phyloP scores from a whole-genome alignment of 192 early-diverging fungal species.

The Lunasporangiospora selenospora region DNA sequence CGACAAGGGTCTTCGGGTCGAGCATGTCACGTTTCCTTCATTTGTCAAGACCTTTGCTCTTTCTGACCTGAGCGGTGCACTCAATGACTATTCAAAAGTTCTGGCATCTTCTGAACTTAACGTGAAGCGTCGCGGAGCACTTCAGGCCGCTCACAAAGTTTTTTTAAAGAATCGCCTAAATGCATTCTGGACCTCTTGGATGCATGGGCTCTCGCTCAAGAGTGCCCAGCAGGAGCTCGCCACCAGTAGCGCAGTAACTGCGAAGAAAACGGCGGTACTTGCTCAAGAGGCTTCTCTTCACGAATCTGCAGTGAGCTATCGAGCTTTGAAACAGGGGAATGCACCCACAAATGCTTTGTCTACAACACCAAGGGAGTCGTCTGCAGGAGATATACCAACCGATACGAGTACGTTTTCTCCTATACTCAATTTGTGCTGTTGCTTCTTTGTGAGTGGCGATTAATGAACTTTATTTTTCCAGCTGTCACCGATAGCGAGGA shows the following conservation, averaged over 20 bases:
- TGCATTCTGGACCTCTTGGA: constrained; percentile 10
- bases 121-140: too few relatives aligned
- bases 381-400: not conserved
- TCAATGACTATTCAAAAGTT: constrained; percentile 5
- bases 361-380: too few relatives aligned
- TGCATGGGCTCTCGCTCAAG: not conserved
- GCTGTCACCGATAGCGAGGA: not conserved
- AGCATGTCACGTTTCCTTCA: constrained; percentile 21
- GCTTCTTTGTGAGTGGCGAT: too few relatives aligned
- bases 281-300: constrained; percentile 17
- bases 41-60: constrained; percentile 29
- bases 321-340: constrained; percentile 11
- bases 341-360: too few relatives aligned
- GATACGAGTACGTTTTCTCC: not conserved
- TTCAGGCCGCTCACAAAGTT: too few relatives aligned
- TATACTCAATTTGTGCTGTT: too few relatives aligned
- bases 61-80: constrained; percentile 17
- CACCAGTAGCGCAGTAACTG: constrained; percentile 5
- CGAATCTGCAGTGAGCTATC: constrained; percentile 14
- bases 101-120: too few relatives aligned
- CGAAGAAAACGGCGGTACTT: constrained; percentile 14
- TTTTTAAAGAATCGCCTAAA: not conserved
- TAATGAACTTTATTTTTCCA: not conserved
- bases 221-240: constrained; percentile 11
- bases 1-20: constrained; percentile 13